phyloP scores from a whole-genome alignment of 176 grass and related monocot species.

The Aegilops tauschii region DNA sequence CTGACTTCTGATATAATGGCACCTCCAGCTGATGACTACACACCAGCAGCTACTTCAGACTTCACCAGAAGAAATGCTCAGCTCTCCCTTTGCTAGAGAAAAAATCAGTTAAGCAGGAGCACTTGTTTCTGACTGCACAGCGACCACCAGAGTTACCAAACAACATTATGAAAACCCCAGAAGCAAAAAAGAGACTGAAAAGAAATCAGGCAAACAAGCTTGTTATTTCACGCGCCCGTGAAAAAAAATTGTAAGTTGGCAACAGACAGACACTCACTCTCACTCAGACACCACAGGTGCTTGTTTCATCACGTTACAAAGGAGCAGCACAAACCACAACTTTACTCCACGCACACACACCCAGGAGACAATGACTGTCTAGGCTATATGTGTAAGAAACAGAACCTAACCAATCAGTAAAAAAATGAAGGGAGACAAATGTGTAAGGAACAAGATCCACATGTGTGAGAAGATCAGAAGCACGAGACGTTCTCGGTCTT shows the following conservation, averaged over 20 bases:
- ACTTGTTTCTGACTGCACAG: neutral
- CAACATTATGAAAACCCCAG: neutral
- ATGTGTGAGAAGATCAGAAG: slow-evolving; percentile 38
- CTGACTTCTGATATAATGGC: neutral
- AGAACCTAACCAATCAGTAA: slow-evolving; percentile 16
- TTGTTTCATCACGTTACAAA: slow-evolving; percentile 36
- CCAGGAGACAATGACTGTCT: slow-evolving; percentile 5
- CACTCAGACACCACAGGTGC: neutral
- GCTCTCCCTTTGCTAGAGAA: neutral
- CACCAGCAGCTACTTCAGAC: neutral
- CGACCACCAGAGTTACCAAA: neutral
- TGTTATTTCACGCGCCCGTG: slow-evolving; percentile 40
- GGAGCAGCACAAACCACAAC: slow-evolving; percentile 22
- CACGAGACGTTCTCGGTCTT: slow-evolving; percentile 64
- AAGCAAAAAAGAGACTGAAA: neutral
- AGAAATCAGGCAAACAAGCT: neutral
- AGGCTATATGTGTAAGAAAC: slow-evolving; percentile 22
- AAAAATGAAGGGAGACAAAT: slow-evolving; percentile 6
- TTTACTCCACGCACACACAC: slow-evolving; percentile 23
- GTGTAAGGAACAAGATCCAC: slow-evolving; percentile 14
- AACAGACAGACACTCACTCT: slow-evolving; percentile 8
- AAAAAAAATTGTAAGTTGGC: slow-evolving; percentile 23
- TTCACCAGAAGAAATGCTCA: neutral
- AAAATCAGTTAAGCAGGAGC: neutral
- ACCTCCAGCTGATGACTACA: neutral